Base-by-base conservation (phyloP, 164 flowering plant species). In the Nymphaea colorata region DNA sequence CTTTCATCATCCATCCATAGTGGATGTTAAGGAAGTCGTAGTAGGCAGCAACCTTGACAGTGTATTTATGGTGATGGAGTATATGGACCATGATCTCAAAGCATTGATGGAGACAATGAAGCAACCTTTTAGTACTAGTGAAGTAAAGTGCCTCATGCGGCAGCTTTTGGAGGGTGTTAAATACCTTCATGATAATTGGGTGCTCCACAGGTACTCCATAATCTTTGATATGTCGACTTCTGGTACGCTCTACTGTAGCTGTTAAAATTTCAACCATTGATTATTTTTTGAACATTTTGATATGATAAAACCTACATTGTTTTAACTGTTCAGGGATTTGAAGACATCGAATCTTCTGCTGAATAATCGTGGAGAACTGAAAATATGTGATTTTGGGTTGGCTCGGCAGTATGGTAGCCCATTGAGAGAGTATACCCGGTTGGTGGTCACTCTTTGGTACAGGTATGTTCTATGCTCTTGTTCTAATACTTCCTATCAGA, bases 361-460 rank as follows among this genome's bases (percentile, higher is more conserved):
- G 68, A 94, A 94, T 75, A 94, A 94, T 68, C 81, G 86, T 43
- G 98, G 98, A 80, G 97, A 91, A 86, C 76, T 94, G 81, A 94
- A 91, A 79, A 94, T 94, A 8, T 94, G 98, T 70, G 98, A 94
- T 67, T 94, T 94, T 85, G 98, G 98, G 43, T 76, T 94, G 82
- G 83, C 98, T 79, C 96, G 98, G n/a, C 98, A 94, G 71, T 94
- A 94, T 82, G 98, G 98, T 64, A 94, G 90, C 72, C 98, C 98
- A 10, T 76, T 90, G 81, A 93, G 90, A 76, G 91, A 97, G 11
- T 94, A 91, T 73, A 94, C 98, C 81, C 95, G 85, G 72, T 77
- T 94, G 88, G 98, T 94, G 62, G 98, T 94, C 70, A 94, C 98
- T 75, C 76, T 94, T 43, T 94, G 98, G 98, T 94, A 94, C 93